Evolutionary conservation across 495 filamentous ascomycete genomes (phyloP).

Genomic region (Penicillium steckii): DNA sequence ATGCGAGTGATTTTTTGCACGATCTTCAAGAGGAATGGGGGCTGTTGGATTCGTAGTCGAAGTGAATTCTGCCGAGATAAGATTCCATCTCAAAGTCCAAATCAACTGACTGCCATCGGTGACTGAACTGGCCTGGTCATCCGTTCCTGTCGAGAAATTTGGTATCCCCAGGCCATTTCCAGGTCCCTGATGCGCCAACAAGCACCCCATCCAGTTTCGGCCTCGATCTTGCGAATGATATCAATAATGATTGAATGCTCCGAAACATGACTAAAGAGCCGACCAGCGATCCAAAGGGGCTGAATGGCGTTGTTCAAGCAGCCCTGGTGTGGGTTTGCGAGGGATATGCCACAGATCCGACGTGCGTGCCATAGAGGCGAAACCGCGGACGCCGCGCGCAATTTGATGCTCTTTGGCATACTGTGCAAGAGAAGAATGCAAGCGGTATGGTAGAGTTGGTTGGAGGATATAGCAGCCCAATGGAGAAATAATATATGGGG

Average conservation of each 20-base stretch:
- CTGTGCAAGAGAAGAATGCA: slow-evolving; percentile 44
- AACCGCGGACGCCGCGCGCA: slow-evolving; percentile 20
- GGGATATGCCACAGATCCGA: slow-evolving; percentile 47
- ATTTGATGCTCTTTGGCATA: slow-evolving; percentile 33
- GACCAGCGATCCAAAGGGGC: slow-evolving; percentile 49
- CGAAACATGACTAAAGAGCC: slow-evolving; percentile 40
- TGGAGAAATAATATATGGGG: slow-evolving; percentile 44
- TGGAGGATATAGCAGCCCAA: slow-evolving; percentile 49
- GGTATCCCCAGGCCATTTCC: slow-evolving; percentile 45
- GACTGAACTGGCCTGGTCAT: slow-evolving; percentile 4
- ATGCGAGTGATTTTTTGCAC: slow-evolving; percentile 16
- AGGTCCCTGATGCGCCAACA: slow-evolving; percentile 48
- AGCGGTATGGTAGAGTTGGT: slow-evolving; percentile 49
- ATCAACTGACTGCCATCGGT: slow-evolving; percentile 7
- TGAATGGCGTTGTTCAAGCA: slow-evolving; percentile 51
- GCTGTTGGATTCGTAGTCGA: slow-evolving; percentile 17
- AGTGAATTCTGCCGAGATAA: not conserved
- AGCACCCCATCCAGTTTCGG: slow-evolving; percentile 45
- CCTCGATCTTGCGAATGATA: slow-evolving; percentile 42
- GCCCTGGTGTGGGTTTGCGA: slow-evolving; percentile 46
- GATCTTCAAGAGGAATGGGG: slow-evolving; percentile 29
- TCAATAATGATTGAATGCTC: slow-evolving; percentile 44
- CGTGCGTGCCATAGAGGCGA: slow-evolving; percentile 47
- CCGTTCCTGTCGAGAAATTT: slow-evolving; percentile 8
- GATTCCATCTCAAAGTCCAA: not conserved